Evolutionary conservation across 2,329 filamentous ascomycete genomes (phyloP), one percentile per base, ranked within the genome.

Genomic region (Fusarium stilboides): DNA sequence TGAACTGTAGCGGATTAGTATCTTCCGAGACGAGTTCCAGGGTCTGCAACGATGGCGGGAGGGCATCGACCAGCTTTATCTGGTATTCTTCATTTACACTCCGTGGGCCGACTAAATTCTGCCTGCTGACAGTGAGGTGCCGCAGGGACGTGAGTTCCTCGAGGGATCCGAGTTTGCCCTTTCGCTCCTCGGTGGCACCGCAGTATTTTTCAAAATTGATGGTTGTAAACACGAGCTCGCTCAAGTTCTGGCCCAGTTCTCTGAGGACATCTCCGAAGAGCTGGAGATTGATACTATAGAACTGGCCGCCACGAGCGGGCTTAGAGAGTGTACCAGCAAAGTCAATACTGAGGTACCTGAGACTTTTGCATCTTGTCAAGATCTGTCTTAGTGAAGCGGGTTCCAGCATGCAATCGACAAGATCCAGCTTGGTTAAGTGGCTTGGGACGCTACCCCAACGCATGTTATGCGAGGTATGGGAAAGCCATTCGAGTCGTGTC

Each of bases 31-130:
- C 28, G 28, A 31, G 28, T 31, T 31, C 28, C 28, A 57, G 47
- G 15, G 12, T 42, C 17, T 53, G 40, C 40, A 60, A 24, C 12
- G 46, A 43, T 10, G 4, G 22, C 8, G 59, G 59, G 17, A 62
- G 40, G 14, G 22, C 17, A 31, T 62, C 59, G 7, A 9, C 6
- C 6, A 42, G 14, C 5, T 8, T 44, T 4, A 24, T 39, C 14
- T 24, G 14, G 1, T 6, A 8, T 12, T 24, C n/a, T 9, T 28
- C 33, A 2, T 9, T 28, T 5, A n/a, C 8, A 12, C n/a, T 22
- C n/a, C 13, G 19, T 14, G 43, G 22, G 7, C 53, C 53, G 24
- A 54, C 46, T 8, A 62, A 10, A 17, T 33, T 20, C 3, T 42
- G 8, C 10, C n/a, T 61, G 3, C 37, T 24, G 8, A 62, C 14